Conservation (phyloP, 257 asterid species). For the Solanum sparsipilum region DNA sequence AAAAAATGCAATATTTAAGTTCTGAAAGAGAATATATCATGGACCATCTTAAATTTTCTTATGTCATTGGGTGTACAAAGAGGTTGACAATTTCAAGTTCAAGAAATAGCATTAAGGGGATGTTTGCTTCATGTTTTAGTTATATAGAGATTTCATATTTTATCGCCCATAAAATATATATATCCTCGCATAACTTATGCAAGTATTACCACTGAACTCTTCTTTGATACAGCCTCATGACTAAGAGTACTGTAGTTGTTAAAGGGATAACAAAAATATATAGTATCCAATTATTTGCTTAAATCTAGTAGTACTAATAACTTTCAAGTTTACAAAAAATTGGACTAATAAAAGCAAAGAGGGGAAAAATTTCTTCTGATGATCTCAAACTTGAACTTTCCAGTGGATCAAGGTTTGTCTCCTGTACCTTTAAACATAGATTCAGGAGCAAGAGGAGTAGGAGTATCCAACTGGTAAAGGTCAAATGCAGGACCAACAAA, state of each 20-base stretch:
- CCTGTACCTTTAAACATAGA: conserved; percentile 41
- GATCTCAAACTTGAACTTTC: neutral
- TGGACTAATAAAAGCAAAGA: neutral
- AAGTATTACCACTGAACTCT: neutral
- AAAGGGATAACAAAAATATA: neutral
- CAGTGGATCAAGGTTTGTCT: neutral
- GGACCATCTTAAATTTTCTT: neutral
- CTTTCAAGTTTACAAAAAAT: neutral
- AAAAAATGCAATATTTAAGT: neutral
- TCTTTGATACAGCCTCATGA: neutral
- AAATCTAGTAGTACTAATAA: neutral
- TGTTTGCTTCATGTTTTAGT: neutral
- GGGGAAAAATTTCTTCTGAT: neutral
- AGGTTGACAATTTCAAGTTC: neutral
- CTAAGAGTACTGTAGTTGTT: neutral
- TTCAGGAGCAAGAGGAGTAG: conserved; percentile 54
- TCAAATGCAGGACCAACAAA: conserved; percentile 76
- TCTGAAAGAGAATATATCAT: neutral
- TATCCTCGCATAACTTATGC: neutral
- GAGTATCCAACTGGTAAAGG: conserved; percentile 72
- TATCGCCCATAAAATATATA: neutral
- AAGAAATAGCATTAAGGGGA: neutral
- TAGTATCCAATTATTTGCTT: neutral
- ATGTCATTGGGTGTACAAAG: neutral
- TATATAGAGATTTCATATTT: neutral